Evolutionary conservation across 257 asterid genomes (phyloP), one percentile per base, ranked within the genome.

Genomic region (Ilex asprella): DNA sequence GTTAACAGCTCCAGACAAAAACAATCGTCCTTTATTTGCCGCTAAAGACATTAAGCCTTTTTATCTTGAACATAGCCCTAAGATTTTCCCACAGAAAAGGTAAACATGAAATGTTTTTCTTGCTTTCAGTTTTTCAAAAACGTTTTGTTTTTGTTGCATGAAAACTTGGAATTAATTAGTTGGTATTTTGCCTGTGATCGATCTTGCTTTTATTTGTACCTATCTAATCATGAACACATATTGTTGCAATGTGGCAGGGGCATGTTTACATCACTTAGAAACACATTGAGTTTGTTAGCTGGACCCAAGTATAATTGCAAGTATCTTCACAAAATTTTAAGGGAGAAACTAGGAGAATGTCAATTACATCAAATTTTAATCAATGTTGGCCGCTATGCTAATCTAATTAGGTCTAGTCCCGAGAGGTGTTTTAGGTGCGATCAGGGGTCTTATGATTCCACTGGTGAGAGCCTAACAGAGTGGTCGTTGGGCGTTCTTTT

Each of bases 41-140:
- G 89, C 94, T 30, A 82, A 80, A 59, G 86, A 82, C 54, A 78
- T 85, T 59, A 74, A 60, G 6, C 71, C 78, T 5, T 85, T 82
- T 65, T 85, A 80, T 56, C 62, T 77, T 4, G 59, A 81, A 11
- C 58, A 81, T 7, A 35, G 60, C 27, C 84, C 91, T 10, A 66
- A 74, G 15, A 87, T 87, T 16, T 87, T 87, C 13, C 95, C 85
- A 2, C 93, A 82, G 15, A 66, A 64, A 21, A 72, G 63, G 84
- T 82, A 59, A 39, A 7, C 12, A 16, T 11, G 5, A 21, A 8
- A 30, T 31, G 8, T 16, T 21, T 35, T 7, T 46, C 30, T 31
- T 21, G 27, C 27, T 21, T 21, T 21, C 27, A 21, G 27, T 21
- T 21, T 21, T 21, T 21, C 27, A 21, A 21, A 21, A 21, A 21